Conservation (phyloP, 768 basidiomycete genomes). For the Vishniacozyma victoriae region DNA sequence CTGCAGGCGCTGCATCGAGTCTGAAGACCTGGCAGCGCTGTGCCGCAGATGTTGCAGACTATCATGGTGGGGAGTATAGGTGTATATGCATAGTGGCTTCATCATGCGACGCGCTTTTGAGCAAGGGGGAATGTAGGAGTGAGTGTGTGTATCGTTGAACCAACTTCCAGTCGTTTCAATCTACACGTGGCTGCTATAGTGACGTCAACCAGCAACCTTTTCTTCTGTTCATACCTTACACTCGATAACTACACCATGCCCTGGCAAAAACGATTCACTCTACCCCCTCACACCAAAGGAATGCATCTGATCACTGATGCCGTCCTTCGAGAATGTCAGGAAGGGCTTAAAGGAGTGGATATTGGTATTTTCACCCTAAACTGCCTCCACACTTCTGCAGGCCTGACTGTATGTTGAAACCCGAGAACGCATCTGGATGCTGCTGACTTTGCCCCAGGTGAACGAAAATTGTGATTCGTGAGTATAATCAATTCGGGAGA, state of each 20-base stretch:
- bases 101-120: neutral
- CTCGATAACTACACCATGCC: constrained; percentile 56
- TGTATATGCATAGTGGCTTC: neutral
- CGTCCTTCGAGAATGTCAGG: constrained; percentile 60
- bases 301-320: constrained; percentile 82
- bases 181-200: neutral
- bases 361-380: constrained; percentile 84
- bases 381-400: constrained; percentile 54
- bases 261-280: constrained; percentile 76
- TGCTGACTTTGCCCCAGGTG: constrained; percentile 46
- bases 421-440: neutral
- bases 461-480: constrained; percentile 87
- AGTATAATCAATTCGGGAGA: constrained; percentile 11
- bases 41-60: constrained; percentile 16
- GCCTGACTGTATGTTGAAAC: constrained; percentile 56
- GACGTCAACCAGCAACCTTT: neutral
- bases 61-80: constrained; percentile 10
- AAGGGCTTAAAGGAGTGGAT: constrained; percentile 66
- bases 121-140: neutral
- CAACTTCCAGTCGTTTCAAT: neutral
- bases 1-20: constrained; percentile 9
- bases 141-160: neutral
- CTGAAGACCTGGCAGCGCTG: neutral
- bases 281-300: constrained; percentile 43
- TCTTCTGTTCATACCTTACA: neutral